phyloP scores from a whole-genome alignment of 768 basidiomycete species.

The Cyathus striatus region DNA sequence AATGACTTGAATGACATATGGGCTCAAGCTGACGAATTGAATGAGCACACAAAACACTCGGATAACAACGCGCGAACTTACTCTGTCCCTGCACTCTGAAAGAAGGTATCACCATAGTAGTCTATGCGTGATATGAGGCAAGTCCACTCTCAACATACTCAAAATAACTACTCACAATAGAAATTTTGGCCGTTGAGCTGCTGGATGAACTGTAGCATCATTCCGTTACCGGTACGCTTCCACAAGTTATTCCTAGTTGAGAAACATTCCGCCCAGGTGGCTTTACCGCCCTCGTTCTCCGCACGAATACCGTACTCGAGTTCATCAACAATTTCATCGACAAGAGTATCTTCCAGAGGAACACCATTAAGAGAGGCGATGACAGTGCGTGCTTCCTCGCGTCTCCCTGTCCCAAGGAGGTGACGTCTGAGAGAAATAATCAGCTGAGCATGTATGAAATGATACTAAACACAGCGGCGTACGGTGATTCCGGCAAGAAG shows the following conservation, averaged over 20 bases:
- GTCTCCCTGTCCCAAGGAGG: slow-evolving; percentile 52
- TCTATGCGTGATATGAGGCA: no score
- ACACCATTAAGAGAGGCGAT: slow-evolving; percentile 64
- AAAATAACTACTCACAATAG: slow-evolving; percentile 52
- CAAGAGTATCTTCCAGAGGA: slow-evolving; percentile 50
- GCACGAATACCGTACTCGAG: slow-evolving; percentile 59
- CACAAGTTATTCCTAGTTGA: slow-evolving; percentile 61
- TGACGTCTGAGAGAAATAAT: slow-evolving; percentile 45
- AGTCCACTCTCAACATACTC: no score
- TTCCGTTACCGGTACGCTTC: slow-evolving; percentile 74
- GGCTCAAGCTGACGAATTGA: slow-evolving; percentile 35
- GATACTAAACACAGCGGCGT: slow-evolving; percentile 15
- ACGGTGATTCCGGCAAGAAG: slow-evolving; percentile 79
- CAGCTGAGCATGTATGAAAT: background rate
- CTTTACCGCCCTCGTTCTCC: slow-evolving; percentile 79
- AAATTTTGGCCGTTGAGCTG: slow-evolving; percentile 81
- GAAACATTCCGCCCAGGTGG: slow-evolving; percentile 78
- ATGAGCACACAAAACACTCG: background rate
- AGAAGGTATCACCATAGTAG: slow-evolving; percentile 80
- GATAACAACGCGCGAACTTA: slow-evolving; percentile 17
- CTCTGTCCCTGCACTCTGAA: slow-evolving; percentile 66
- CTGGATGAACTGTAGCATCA: slow-evolving; percentile 80
- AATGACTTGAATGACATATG: slow-evolving; percentile 73
- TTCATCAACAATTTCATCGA: slow-evolving; percentile 57
- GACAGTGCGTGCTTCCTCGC: slow-evolving; percentile 53